phyloP scores from a whole-genome alignment of 352 stramenopile species.

The Phytophthora citrophthora region DNA sequence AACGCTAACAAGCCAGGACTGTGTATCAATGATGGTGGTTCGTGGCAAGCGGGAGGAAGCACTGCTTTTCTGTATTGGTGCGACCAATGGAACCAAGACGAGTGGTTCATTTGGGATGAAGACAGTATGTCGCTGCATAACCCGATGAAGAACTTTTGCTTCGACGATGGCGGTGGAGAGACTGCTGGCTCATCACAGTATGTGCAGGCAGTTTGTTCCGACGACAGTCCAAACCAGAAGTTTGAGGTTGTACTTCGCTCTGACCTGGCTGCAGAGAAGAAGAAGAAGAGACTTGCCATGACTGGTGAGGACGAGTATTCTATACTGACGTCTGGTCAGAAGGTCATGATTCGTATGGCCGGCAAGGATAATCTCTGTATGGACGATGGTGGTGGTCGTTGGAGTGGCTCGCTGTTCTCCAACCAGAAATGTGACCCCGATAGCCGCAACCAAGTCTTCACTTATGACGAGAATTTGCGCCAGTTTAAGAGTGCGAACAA shows the following conservation, averaged over 20 bases:
- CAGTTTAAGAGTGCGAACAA: conserved; percentile 30
- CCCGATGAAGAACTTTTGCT: conserved; percentile 37
- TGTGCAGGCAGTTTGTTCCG: conserved; percentile 12
- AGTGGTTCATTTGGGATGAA: conserved; percentile 32
- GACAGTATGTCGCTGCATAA: conserved; percentile 34
- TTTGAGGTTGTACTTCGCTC: conserved; percentile 21
- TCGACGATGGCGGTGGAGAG: conserved; percentile 36
- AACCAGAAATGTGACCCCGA: conserved; percentile 28
- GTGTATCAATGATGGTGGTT: conserved; percentile 29
- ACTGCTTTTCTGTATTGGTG: conserved; percentile 30
- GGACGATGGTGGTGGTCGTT: conserved; percentile 39
- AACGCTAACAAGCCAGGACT: conserved; percentile 29
- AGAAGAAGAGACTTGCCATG: conserved; percentile 13
- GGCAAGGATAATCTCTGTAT: conserved; percentile 41
- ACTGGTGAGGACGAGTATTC: conserved; percentile 19
- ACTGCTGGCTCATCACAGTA: conserved; percentile 4
- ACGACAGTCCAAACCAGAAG: conserved; percentile 20
- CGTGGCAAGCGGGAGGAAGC: conserved; percentile 13
- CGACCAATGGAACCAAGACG: conserved; percentile 32
- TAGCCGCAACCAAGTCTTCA: conserved; percentile 34
- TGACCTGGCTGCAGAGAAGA: conserved; percentile 3
- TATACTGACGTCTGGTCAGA: conserved; percentile 18
- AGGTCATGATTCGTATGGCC: conserved; percentile 30
- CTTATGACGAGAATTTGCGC: conserved; percentile 24
- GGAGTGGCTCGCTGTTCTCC: conserved; percentile 26